Evolutionary conservation across 2,329 filamentous ascomycete genomes (phyloP).

Genomic region (Alternaria hordeiaustralica): DNA sequence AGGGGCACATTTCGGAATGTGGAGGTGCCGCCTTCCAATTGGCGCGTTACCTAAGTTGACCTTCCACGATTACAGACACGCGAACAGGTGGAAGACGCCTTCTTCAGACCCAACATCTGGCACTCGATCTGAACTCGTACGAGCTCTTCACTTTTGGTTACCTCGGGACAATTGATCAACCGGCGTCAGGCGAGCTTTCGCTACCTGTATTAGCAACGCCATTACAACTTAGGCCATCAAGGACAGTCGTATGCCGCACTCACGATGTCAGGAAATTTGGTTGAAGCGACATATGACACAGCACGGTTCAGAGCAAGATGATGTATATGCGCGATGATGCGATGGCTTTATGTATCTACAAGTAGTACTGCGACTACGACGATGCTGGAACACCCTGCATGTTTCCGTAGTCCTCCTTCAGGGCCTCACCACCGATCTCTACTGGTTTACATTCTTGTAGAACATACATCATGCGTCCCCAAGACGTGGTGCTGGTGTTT

Average conservation of each 20-base stretch:
- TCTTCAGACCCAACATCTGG: neutral
- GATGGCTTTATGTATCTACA: neutral
- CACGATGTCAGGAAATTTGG: neutral
- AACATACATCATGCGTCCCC: slow-evolving; percentile 43
- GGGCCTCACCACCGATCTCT: slow-evolving; percentile 27
- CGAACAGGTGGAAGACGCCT: neutral
- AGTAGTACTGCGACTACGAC: slow-evolving; percentile 14
- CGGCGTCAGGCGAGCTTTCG: neutral
- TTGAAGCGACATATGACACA: neutral
- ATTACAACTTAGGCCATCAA: neutral
- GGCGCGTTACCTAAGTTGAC: neutral
- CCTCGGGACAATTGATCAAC: neutral
- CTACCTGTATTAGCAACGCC: neutral
- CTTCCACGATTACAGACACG: neutral
- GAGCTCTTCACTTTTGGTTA: neutral
- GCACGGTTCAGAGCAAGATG: neutral
- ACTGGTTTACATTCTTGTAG: slow-evolving; percentile 38
- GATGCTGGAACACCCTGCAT: slow-evolving; percentile 42
- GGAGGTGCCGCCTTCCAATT: slow-evolving; percentile 10
- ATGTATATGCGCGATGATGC: neutral
- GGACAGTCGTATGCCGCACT: neutral
- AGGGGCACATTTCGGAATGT: slow-evolving; percentile 28
- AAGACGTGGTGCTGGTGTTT: slow-evolving; percentile 35
- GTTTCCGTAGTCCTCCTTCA: slow-evolving; percentile 38
- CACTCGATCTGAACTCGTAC: neutral